A percentile compares a stretch with the other conserved stretches of the same genome.
These are phyloP conservation scores for Apiospora aurea DNA, from an alignment of 2,329 filamentous ascomycete genomes.

Conservation along the genomic window DNA sequence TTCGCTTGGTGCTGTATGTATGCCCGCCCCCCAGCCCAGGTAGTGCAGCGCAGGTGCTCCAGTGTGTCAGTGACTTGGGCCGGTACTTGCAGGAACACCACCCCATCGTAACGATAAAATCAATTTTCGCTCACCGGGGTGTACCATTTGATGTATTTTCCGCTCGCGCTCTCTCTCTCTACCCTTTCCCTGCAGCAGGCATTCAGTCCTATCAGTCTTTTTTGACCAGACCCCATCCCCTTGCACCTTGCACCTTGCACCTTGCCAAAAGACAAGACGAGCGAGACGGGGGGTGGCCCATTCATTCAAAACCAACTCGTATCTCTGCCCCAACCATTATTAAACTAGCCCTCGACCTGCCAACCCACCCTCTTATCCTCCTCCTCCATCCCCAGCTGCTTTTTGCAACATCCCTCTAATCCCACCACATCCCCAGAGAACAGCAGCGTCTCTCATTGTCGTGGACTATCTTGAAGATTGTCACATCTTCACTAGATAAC, in stretches of 20 bases:
- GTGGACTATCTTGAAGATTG: neutral
- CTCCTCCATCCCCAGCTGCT: neutral
- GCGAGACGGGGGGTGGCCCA: constrained; percentile 17
- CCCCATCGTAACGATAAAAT: neutral
- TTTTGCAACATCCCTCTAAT: constrained; percentile 17
- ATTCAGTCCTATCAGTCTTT: neutral
- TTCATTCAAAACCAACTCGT: constrained; percentile 24
- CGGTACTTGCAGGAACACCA: neutral
- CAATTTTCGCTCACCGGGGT: neutral
- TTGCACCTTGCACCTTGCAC: too few species aligned
- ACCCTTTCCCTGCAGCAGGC: neutral
- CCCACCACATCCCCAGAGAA: constrained; percentile 11
- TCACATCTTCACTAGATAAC: neutral
- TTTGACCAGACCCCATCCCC: neutral
- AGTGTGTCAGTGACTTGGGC: constrained; percentile 1
- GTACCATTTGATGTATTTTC: neutral
- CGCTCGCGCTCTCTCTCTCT: neutral
- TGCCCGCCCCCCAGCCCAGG: neutral
- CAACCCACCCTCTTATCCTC: constrained; percentile 15
- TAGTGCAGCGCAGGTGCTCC: neutral
- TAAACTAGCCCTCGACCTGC: constrained; percentile 18
- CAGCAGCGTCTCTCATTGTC: neutral
- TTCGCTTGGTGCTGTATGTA: neutral
- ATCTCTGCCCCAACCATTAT: constrained; percentile 24
- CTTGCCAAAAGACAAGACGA: neutral